phyloP scores from a whole-genome alignment of 177 flowering plant genomes.

The Vitis hybrid region DNA sequence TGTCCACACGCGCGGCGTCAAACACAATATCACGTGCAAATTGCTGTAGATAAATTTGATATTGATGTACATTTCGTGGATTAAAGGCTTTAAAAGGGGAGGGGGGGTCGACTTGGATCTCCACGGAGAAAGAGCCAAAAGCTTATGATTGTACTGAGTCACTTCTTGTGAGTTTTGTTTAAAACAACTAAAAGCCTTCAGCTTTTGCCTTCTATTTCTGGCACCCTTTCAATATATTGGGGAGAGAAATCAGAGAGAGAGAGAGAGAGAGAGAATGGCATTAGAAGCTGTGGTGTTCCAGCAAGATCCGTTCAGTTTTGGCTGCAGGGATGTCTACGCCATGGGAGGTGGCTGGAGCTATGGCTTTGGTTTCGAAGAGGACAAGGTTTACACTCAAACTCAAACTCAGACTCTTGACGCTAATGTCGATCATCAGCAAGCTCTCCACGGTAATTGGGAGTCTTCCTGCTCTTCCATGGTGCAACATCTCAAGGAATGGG shows the following conservation, averaged over 20 bases:
- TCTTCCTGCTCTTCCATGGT: conserved; percentile 28
- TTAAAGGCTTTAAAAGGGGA: conserved; percentile 8
- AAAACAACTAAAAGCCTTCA: too few relatives aligned
- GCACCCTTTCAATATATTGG: not conserved
- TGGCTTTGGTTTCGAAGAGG: conserved; percentile 20
- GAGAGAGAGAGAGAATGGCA: conserved; percentile 24
- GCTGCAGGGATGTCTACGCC: conserved; percentile 11
- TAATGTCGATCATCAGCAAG: conserved; percentile 6
- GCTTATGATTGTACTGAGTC: too few relatives aligned
- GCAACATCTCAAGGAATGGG: conserved; percentile 39
- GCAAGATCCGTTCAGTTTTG: conserved; percentile 24
- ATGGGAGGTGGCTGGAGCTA: conserved; percentile 18
- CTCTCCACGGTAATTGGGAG: conserved; percentile 23
- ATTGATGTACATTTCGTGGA: not conserved
- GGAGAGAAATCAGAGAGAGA: not conserved
- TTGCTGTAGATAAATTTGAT: conserved; percentile 20
- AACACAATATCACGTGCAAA: conserved; percentile 29
- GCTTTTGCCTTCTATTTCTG: too few relatives aligned
- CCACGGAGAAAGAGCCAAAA: not conserved
- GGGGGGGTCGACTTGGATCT: conserved; percentile 17
- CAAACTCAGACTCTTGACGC: conserved; percentile 12
- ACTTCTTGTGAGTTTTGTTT: too few relatives aligned
- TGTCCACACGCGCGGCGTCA: not conserved
- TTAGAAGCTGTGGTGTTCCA: conserved; percentile 36
- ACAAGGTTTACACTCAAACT: conserved; percentile 11